phyloP scores from a whole-genome alignment of 2,329 filamentous ascomycete species.

The Helotiales sp. region DNA sequence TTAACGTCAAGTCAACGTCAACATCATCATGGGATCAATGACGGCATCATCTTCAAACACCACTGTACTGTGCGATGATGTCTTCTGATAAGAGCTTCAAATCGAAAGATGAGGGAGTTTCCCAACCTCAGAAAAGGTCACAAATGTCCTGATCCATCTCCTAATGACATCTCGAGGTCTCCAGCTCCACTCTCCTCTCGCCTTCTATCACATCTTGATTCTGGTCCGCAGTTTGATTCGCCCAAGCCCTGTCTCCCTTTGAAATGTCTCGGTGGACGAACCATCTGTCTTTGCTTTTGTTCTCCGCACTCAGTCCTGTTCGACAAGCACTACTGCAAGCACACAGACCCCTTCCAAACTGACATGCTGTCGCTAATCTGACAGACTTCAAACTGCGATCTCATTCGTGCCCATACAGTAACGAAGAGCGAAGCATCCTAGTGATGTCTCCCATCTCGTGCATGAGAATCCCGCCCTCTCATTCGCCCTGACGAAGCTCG shows the following conservation, averaged over 20 bases:
- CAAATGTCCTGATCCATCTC: slow-evolving; percentile 3
- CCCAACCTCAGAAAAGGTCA: background rate
- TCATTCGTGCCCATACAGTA: slow-evolving; percentile 7
- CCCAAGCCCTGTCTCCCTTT: background rate
- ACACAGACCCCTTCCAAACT: slow-evolving; percentile 34
- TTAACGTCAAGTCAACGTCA: background rate
- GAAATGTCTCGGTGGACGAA: slow-evolving; percentile 22
- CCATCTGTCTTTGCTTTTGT: slow-evolving; percentile 21
- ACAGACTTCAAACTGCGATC: slow-evolving; percentile 11
- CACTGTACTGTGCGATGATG: background rate
- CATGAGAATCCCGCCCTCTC: slow-evolving; percentile 12
- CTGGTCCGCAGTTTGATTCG: background rate
- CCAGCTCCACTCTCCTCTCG: slow-evolving; percentile 11
- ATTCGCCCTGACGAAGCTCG: slow-evolving; percentile 4
- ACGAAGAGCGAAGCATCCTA: background rate
- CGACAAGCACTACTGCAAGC: slow-evolving; percentile 29
- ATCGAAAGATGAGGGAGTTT: background rate
- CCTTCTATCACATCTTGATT: slow-evolving; percentile 19
- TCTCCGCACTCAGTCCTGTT: slow-evolving; percentile 17
- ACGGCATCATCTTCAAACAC: background rate
- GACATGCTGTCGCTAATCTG: slow-evolving; percentile 36
- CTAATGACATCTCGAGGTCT: slow-evolving; percentile 15
- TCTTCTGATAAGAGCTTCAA: background rate
- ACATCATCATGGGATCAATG: background rate
- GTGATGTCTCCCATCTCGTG: slow-evolving; percentile 13